phyloP scores from a whole-genome alignment of 2,329 filamentous ascomycete genomes.

The Pseudopithomyces maydicus region DNA sequence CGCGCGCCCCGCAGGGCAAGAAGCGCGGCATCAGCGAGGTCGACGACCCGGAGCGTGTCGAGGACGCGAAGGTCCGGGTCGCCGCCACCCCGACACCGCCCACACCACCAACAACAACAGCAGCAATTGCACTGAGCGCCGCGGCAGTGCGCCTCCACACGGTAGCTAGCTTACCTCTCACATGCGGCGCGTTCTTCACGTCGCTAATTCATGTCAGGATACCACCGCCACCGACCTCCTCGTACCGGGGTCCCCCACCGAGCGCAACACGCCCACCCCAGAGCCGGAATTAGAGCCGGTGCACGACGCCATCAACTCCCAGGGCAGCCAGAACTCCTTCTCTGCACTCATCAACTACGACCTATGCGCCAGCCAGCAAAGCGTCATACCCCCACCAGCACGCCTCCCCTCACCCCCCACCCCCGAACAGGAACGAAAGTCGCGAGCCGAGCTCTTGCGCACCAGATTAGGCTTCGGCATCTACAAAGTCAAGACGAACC shows the following conservation, averaged over 20 bases:
- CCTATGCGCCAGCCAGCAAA: conserved; percentile 48
- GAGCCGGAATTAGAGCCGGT: conserved; percentile 24
- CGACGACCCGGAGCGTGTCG: conserved; percentile 34
- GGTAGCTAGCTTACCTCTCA: conserved; percentile 23
- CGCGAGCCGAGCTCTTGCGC: conserved; percentile 69
- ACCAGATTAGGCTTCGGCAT: conserved; percentile 72
- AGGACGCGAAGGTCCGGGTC: conserved; percentile 27
- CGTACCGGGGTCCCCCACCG: conserved; percentile 39
- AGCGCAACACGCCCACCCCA: conserved; percentile 37
- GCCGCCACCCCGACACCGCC: conserved; percentile 7
- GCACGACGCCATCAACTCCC: conserved; percentile 24
- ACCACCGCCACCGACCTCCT: conserved; percentile 32
- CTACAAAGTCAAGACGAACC: conserved; percentile 77
- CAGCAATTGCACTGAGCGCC: conserved; percentile 25
- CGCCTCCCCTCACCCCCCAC: conserved; percentile 17
- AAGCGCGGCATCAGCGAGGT: conserved; percentile 45
- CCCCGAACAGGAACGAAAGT: conserved; percentile 20
- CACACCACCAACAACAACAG: conserved; percentile 20
- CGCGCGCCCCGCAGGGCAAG: conserved; percentile 26
- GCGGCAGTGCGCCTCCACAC: conserved; percentile 32
- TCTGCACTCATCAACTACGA: conserved; percentile 56
- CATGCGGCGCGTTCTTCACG: conserved; percentile 19
- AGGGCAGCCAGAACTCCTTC: conserved; percentile 48
- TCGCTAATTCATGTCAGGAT: conserved; percentile 29
- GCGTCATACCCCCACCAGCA: conserved; percentile 19